Base-by-base conservation (phyloP, 1,139 yeast species). In the Taiozyma sp. region DNA sequence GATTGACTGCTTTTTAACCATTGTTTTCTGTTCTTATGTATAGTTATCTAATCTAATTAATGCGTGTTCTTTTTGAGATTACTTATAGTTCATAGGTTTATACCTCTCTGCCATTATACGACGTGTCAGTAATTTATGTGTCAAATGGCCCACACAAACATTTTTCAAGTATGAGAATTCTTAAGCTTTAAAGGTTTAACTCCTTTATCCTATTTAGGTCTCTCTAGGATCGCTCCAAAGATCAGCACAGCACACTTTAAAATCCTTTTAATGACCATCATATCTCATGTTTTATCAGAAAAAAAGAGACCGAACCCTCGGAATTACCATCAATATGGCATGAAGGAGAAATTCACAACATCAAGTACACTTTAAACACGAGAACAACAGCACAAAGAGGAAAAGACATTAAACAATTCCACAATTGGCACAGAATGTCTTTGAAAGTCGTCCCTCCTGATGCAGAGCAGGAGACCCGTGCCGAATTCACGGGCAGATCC, bases 401-500 rank as follows among this genome's bases (percentile, higher is more conserved):
- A 8, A 30, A 30, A 13, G 32, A 8, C 11, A 13, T 10, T 6
- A 30, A 30, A 6, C n/a, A 30, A 16, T n/a, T 30, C 16, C 14
- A 14, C 34, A 30, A 30, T 30, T 30, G 34, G 3, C 34, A 30
- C n/a, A 30, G 7, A 13, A 58, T 56, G 60, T 56, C 60, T 1
- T 47, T 45, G 19, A 49, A 44, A 41, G 45, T 43, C 22, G 44
- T 49, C 0, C 50, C 54, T 4, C 47, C 53, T 1, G 62, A 50
- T 22, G 70, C 64, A 39, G 57, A 58, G 4, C 67, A 67, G 16
- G 68, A 65, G 47, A 58, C 73, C 3, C 57, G 69, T 24, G 76
- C 76, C 1, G 65, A 67, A 26, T 71, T 72, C 56, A 67, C 74
- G 0, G 71, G 72, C 6, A 62, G 68, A 47, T 63, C 70, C 14